phyloP scores from a whole-genome alignment of 208 protist genomes.

The Acanthamoeba triangularis region DNA sequence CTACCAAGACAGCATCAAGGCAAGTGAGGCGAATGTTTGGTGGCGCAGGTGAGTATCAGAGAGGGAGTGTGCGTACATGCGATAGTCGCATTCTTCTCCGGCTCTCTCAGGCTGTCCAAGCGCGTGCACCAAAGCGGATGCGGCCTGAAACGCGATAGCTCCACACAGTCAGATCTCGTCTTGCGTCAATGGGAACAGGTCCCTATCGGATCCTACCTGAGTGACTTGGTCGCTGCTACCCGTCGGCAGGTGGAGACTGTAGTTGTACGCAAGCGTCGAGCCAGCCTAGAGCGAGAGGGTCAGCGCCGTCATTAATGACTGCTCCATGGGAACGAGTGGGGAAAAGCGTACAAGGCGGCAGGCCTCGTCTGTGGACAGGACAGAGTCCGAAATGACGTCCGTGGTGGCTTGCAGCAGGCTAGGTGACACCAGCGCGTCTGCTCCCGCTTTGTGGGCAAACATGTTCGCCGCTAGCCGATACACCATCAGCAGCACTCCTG shows the following conservation, averaged over 20 bases:
- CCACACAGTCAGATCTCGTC: neutral
- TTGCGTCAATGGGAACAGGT: neutral
- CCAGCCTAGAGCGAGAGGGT: neutral
- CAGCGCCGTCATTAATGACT: no score
- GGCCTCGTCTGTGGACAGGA: constrained; percentile 47
- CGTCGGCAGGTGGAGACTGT: constrained; percentile 38
- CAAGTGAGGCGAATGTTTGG: neutral
- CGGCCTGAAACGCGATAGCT: neutral
- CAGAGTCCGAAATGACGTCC: constrained; percentile 24
- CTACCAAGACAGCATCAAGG: neutral
- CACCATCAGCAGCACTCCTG: constrained; percentile 52
- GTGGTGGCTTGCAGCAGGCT: neutral
- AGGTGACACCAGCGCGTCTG: neutral
- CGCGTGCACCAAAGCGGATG: constrained; percentile 37
- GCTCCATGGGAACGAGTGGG: neutral
- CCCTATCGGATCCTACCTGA: neutral
- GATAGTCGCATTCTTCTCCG: constrained; percentile 45
- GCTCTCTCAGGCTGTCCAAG: neutral
- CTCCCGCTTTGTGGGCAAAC: constrained; percentile 20
- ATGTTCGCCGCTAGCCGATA: constrained; percentile 57
- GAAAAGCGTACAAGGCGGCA: constrained; percentile 1
- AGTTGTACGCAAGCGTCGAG: constrained; percentile 44
- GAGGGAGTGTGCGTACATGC: neutral
- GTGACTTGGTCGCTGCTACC: neutral
- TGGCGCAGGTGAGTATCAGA: neutral